Evolutionary conservation across 176 grass and related monocot species (phyloP).

Genomic region (Phyllostachys edulis): DNA sequence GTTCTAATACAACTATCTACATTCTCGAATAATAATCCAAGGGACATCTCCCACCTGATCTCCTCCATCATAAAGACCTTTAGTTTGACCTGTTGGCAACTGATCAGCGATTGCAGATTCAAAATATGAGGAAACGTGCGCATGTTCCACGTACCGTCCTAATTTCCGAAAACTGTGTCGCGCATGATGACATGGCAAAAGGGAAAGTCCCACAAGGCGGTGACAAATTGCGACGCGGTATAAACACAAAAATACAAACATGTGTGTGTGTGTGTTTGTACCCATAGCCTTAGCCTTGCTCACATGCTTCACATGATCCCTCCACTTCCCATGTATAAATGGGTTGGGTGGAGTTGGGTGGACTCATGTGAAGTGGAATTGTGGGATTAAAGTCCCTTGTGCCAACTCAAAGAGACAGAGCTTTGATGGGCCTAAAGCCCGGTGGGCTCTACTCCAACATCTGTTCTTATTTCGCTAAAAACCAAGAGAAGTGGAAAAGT

Average conservation of each 20-base stretch:
- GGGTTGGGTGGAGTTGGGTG: not conserved
- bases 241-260: not conserved
- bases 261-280: not conserved
- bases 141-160: not conserved
- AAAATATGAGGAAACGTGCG: not conserved
- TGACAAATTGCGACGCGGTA: not conserved
- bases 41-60: not conserved
- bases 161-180: not conserved
- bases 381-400: not conserved
- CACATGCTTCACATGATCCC: constrained; percentile 7
- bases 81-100: not conserved
- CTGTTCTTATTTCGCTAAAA: not conserved
- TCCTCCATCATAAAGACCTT: not conserved
- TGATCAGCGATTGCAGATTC: not conserved
- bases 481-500: not conserved
- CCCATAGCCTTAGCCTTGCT: not conserved
- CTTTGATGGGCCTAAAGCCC: not conserved
- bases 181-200: not conserved
- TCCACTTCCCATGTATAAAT: too few relatives aligned
- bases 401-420: not conserved
- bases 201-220: not conserved
- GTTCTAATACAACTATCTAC: not conserved
- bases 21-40: not conserved
- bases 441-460: not conserved
- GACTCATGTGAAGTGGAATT: not conserved